Evolutionary conservation across 192 early-diverging fungal genomes (phyloP).

Genomic region (Chytriomyces confervae): DNA sequence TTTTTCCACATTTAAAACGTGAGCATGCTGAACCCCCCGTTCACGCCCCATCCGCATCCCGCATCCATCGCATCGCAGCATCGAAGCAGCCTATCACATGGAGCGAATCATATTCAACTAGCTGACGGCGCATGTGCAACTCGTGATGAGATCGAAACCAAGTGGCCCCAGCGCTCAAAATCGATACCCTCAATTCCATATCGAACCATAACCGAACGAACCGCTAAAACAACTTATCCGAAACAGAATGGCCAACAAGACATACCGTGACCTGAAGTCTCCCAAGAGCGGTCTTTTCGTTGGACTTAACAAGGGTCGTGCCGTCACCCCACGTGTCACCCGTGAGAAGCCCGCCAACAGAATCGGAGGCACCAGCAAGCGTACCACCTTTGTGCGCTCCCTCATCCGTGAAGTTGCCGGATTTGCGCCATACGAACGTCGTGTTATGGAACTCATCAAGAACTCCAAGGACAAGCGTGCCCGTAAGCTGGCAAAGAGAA

Average conservation of each 20-base stretch:
- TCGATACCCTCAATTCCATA: too few relatives aligned
- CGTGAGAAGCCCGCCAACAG: slow-evolving; percentile 73
- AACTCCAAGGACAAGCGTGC: slow-evolving; percentile 99
- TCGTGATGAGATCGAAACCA: too few relatives aligned
- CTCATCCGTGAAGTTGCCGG: slow-evolving; percentile 97
- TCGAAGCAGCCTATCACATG: too few relatives aligned
- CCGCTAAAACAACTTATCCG: too few relatives aligned
- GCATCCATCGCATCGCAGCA: too few relatives aligned
- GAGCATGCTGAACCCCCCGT: too few relatives aligned
- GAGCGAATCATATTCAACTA: too few relatives aligned
- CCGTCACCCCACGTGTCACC: slow-evolving; percentile 76
- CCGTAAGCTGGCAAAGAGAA: slow-evolving; percentile 97
- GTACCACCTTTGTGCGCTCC: slow-evolving; percentile 88
- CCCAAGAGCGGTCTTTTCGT: slow-evolving; percentile 83
- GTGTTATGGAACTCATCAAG: slow-evolving; percentile 99
- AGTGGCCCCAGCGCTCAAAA: too few relatives aligned
- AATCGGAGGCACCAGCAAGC: slow-evolving; percentile 83
- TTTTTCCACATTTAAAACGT: too few relatives aligned
- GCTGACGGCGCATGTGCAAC: too few relatives aligned
- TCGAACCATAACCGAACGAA: too few relatives aligned
- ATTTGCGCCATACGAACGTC: slow-evolving; percentile 97
- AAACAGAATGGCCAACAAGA: slow-evolving; percentile 19
- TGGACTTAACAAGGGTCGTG: slow-evolving; percentile 94
- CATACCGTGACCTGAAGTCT: slow-evolving; percentile 35
- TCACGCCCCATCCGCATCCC: too few relatives aligned